These are phyloP conservation scores for Paecilomyces formosus DNA, from an alignment of 2,329 filamentous ascomycete genomes.

Conservation along the genomic window DNA sequence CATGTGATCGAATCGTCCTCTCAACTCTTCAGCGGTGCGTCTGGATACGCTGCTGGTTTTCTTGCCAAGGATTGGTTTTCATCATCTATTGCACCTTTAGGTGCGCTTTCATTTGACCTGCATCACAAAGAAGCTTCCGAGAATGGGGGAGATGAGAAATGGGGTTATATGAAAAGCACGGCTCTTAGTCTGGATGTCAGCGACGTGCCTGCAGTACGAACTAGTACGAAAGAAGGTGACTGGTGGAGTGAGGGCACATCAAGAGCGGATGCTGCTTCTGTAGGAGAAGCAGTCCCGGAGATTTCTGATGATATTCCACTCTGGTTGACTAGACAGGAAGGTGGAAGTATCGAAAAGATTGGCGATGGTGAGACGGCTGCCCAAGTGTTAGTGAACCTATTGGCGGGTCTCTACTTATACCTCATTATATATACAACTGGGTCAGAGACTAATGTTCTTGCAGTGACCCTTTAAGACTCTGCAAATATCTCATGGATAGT, in stretches of 20 bases:
- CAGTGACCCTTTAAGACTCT: constrained; percentile 61
- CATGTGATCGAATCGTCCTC: constrained; percentile 52
- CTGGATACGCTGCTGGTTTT: constrained; percentile 67
- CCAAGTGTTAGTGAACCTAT: constrained; percentile 49
- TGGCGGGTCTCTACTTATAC: background rate
- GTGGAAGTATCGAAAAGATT: constrained; percentile 54
- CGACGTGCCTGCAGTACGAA: constrained; percentile 26
- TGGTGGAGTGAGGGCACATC: constrained; percentile 62
- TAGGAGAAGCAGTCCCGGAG: constrained; percentile 21
- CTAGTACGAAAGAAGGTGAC: constrained; percentile 47
- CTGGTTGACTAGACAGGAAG: constrained; percentile 53
- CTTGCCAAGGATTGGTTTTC: constrained; percentile 67
- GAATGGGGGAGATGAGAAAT: constrained; percentile 50
- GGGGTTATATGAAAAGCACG: constrained; percentile 54
- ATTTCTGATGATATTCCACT: constrained; percentile 33
- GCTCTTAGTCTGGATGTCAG: constrained; percentile 48
- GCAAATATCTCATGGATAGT: constrained; percentile 54
- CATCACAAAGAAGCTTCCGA: constrained; percentile 58
- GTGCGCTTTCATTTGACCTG: constrained; percentile 60
- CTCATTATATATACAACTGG: background rate
- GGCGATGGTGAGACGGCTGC: constrained; percentile 54
- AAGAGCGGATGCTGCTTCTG: constrained; percentile 47
- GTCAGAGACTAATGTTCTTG: background rate
- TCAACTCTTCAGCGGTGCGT: constrained; percentile 64
- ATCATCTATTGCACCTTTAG: constrained; percentile 50